Evolutionary conservation across 768 basidiomycete species (phyloP).

Genomic region (Lentinula sp.): DNA sequence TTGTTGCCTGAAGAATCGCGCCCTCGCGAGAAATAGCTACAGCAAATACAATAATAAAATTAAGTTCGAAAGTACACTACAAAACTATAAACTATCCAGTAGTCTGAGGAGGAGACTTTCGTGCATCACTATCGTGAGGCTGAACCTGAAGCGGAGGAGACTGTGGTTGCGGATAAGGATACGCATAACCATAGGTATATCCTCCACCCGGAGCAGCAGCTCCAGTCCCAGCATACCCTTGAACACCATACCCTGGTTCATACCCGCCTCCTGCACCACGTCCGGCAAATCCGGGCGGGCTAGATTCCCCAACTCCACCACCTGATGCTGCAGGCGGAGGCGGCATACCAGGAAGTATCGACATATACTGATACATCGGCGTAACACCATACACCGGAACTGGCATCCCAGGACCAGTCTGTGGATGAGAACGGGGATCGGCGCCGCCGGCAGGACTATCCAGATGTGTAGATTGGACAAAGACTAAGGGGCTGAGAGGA

Average conservation of each 20-base stretch:
- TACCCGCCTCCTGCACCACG: constrained; percentile 2
- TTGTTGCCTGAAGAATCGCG: too few relatives aligned
- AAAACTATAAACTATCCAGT: neutral
- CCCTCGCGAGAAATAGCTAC: too few relatives aligned
- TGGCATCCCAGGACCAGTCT: neutral
- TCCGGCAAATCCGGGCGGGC: neutral
- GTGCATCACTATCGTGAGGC: neutral
- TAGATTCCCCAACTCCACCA: neutral
- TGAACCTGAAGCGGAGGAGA: constrained; percentile 1
- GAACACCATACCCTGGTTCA: neutral
- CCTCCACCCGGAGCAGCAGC: neutral
- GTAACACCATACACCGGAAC: neutral
- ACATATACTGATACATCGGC: neutral
- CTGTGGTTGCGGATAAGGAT: neutral
- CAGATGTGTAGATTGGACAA: neutral
- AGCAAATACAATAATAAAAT: neutral
- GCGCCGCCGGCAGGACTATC: neutral
- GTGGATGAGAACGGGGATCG: neutral
- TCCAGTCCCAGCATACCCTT: neutral
- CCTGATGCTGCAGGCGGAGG: neutral
- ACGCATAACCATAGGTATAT: neutral
- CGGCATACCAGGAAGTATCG: constrained; percentile 1
- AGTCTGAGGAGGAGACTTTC: neutral
- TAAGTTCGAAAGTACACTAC: neutral
- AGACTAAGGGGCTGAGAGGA: neutral